Evolutionary conservation across 1,284 basidiomycete genomes (phyloP).

Genomic region (Termitomyces sp.): DNA sequence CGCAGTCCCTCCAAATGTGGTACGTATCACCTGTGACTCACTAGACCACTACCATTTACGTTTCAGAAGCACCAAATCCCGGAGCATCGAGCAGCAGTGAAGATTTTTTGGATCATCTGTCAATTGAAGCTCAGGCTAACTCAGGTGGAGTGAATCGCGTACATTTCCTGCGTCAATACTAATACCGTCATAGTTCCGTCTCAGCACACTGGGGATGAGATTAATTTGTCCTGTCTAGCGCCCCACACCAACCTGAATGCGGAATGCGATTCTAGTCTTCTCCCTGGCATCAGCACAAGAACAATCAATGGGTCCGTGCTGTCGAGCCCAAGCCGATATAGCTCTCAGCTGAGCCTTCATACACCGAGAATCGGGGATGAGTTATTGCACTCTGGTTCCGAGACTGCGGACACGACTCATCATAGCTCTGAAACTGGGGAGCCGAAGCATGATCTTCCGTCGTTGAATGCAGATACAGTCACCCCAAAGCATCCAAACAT

Average conservation of each 20-base stretch:
- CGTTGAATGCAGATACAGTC: not conserved
- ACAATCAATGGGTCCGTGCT: conserved; percentile 15
- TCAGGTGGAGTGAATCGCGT: not conserved
- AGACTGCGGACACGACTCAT: conserved; percentile 2
- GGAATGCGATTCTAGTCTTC: not conserved
- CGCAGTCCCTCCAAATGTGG: not conserved
- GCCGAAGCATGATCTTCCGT: not conserved
- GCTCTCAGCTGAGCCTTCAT: not conserved
- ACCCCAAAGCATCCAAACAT: not conserved
- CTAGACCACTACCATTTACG: not conserved
- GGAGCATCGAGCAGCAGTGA: not conserved
- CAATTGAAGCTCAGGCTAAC: not conserved
- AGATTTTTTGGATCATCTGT: not conserved
- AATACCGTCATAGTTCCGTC: not conserved
- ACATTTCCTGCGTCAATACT: not conserved
- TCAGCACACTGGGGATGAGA: not conserved
- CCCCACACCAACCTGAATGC: conserved; percentile 2
- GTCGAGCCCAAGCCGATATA: conserved; percentile 4
- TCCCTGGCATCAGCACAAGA: conserved; percentile 18
- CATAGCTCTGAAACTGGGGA: not conserved
- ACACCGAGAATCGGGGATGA: not conserved
- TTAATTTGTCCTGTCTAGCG: conserved; percentile 6
- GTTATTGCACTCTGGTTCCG: not conserved
- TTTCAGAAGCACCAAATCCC: not conserved
- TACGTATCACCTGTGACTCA: not conserved